These are phyloP conservation scores for Phoma sp. DNA, from an alignment of 2,329 filamentous ascomycete species.

Conservation along the genomic window DNA sequence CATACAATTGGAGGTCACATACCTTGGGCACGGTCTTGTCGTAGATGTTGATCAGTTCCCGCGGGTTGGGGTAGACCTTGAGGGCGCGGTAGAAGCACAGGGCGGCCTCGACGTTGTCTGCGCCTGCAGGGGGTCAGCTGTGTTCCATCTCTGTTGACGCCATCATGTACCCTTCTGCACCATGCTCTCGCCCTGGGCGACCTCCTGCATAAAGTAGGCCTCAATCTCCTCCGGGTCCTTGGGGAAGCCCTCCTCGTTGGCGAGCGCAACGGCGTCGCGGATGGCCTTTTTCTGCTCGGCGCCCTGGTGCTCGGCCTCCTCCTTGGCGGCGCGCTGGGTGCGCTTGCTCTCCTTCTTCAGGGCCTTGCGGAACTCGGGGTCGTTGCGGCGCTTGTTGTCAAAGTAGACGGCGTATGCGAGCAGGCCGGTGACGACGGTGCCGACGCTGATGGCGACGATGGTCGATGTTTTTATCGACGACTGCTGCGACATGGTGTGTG, in stretches of 20 bases:
- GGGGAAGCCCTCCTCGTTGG: constrained; percentile 92
- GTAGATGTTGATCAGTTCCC: constrained; percentile 94
- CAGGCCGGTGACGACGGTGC: constrained; percentile 65
- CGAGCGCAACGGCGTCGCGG: constrained; percentile 76
- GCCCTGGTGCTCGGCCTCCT: constrained; percentile 71
- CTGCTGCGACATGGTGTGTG: constrained; percentile 34
- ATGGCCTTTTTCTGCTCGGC: constrained; percentile 76
- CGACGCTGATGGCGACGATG: constrained; percentile 64
- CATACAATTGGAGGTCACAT: too few relatives aligned
- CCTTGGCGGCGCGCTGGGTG: constrained; percentile 74
- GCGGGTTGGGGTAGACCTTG: constrained; percentile 95
- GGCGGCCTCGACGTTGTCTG: constrained; percentile 80
- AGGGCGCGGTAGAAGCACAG: constrained; percentile 97
- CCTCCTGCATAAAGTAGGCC: constrained; percentile 95
- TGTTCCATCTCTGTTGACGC: neutral
- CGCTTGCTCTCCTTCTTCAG: constrained; percentile 78
- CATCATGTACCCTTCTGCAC: constrained; percentile 74
- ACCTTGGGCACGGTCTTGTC: constrained; percentile 99
- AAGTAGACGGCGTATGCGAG: constrained; percentile 73
- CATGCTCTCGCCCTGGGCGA: constrained; percentile 85
- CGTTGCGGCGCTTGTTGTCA: constrained; percentile 69
- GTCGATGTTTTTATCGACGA: constrained; percentile 63
- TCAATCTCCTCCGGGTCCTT: constrained; percentile 90
- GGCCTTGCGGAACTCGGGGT: constrained; percentile 68
- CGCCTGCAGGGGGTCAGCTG: constrained; percentile 56